Base-by-base conservation (phyloP, 2,329 filamentous ascomycete species). In the Nannizziopsis arthrosporioides region DNA sequence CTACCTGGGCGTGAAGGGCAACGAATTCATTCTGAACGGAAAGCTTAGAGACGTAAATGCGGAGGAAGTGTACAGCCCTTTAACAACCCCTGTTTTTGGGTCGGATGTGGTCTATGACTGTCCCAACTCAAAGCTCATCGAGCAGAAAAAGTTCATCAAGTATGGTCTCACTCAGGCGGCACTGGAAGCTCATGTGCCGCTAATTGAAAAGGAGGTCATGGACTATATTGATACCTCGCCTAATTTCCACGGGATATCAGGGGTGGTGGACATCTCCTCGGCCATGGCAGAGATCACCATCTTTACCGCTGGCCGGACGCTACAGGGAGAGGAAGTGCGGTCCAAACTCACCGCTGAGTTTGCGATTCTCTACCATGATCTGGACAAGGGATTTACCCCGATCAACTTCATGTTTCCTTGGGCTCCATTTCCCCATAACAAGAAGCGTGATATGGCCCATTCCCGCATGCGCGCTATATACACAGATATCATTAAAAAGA, bases 11-110 rank as follows among this genome's bases (percentile, higher is more conserved):
- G 79, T 82, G 9, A 75, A 81, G 53, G 88, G 88, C 55, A 94
- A 93, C 67, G 86, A 94, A 55, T 94, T 94, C 64, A 89, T 94
- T 56, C 75, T 94, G 56, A 94, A 94, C 64, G 88, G 85, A 59
- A 94, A 93, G 71, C 74, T 87, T 60, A 86, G 84, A 70, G 87
- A 94, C 61, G 82, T 94, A 59, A 88, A 84, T 63, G 88, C 88
- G 18, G 88, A 94, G 69, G 87, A 94, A 60, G 82, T 94, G 55
- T 94, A 94, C 68, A 80, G 78, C 50, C 82, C 84, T 44, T 73
- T 94, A 47, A 79, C 74, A 14, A 81, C 75, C 1, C 78, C 78
- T 5, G 77, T 82, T 4, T 94, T 94, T 62, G 87, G 87, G 54
- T 81, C 80, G 54, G 85, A 88, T 65, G 85, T 93, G 19, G 84